Conservation (phyloP, 163 green algal genomes). For the Prototheca wickerhamii region DNA sequence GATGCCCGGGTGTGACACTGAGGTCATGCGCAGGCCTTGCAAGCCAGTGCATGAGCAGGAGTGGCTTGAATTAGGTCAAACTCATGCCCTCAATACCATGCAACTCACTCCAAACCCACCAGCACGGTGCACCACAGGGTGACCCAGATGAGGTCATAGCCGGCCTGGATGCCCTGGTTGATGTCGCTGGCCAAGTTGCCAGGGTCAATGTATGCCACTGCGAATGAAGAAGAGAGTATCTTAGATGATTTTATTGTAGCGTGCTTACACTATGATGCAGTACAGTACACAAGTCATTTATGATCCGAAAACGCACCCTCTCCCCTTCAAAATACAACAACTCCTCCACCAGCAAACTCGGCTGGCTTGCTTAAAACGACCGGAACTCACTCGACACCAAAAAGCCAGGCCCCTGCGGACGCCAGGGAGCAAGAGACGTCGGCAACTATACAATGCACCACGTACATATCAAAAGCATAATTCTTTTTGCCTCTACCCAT, state of each 20-base stretch:
- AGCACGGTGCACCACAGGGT: conserved; percentile 58
- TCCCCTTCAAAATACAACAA: background rate
- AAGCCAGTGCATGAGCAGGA: background rate
- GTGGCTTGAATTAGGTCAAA: too few species aligned
- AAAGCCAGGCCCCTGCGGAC: background rate
- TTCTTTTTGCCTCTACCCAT: background rate
- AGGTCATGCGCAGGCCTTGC: too few species aligned
- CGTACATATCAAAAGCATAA: background rate
- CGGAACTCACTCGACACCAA: background rate
- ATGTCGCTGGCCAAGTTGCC: conserved; percentile 76
- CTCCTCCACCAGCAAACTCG: background rate
- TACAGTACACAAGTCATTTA: too few species aligned
- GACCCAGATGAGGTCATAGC: conserved; percentile 69
- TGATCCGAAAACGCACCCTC: too few species aligned
- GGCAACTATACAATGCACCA: too few species aligned
- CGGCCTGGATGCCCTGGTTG: conserved; percentile 58
- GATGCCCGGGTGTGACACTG: background rate
- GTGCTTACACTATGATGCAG: too few species aligned
- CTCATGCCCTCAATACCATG: background rate
- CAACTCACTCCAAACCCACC: background rate
- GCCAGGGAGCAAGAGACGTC: background rate
- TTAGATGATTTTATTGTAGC: too few species aligned
- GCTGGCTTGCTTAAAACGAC: background rate
- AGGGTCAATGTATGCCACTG: conserved; percentile 43
- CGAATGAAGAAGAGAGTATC: background rate